phyloP scores from a whole-genome alignment of 805 yeast genomes.

The Maudiozyma serrabonitensis region DNA sequence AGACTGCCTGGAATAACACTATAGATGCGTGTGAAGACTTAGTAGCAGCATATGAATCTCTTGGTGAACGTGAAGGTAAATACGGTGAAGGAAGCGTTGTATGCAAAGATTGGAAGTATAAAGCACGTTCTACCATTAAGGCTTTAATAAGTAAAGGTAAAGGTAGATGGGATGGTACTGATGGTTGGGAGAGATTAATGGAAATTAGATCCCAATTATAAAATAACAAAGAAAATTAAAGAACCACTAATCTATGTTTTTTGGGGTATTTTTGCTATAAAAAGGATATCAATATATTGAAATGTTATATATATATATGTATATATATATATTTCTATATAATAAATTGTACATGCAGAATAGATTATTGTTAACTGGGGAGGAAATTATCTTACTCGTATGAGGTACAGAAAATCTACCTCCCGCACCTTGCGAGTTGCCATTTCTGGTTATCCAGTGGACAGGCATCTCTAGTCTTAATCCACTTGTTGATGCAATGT shows the following conservation, averaged over 20 bases:
- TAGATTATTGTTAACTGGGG: background rate
- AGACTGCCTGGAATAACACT: conserved; percentile 62
- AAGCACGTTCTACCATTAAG: conserved; percentile 63
- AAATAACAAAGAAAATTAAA: background rate
- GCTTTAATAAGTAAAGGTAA: conserved; percentile 73
- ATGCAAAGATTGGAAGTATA: conserved; percentile 87
- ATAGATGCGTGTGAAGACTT: conserved; percentile 71
- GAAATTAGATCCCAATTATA: conserved; percentile 27
- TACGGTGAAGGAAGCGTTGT: conserved; percentile 75
- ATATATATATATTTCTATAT: background rate
- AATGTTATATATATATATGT: background rate
- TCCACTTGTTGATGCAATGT: conserved; percentile 95
- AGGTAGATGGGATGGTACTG: conserved; percentile 67
- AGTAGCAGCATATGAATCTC: conserved; percentile 74
- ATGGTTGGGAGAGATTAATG: conserved; percentile 60
- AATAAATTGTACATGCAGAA: background rate
- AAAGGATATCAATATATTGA: conserved; percentile 1
- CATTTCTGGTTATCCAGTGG: conserved; percentile 93
- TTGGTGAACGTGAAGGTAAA: conserved; percentile 78
- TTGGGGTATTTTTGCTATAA: background rate
- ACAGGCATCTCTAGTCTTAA: conserved; percentile 89
- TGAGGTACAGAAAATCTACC: conserved; percentile 26
- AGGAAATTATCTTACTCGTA: background rate
- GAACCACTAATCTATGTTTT: background rate
- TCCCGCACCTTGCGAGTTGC: conserved; percentile 68